Percentiles rank a stretch among this genome's conserved stretches.
These are phyloP conservation scores for Pyrenopolyporus hunteri DNA, from an alignment of 495 filamentous ascomycete genomes.

Conservation along the genomic window DNA sequence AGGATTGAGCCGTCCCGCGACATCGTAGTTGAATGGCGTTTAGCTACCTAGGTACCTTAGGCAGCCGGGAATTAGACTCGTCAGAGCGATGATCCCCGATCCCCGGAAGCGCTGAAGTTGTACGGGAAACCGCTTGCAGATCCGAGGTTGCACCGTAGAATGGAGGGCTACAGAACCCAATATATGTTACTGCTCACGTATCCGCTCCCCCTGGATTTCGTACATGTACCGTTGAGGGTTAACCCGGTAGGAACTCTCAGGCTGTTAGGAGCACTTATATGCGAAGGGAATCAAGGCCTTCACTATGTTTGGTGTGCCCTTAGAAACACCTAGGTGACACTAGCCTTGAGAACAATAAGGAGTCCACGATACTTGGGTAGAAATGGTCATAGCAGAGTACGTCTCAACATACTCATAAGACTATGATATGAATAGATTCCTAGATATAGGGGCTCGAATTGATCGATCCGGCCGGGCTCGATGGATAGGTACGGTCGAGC, in stretches of 20 bases:
- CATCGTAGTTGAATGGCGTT: slow-evolving; percentile 15
- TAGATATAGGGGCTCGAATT: too few relatives aligned
- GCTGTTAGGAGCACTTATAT: background rate
- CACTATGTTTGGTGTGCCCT: background rate
- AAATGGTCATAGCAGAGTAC: too few relatives aligned
- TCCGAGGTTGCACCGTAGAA: slow-evolving; percentile 1
- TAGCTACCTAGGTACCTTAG: too few relatives aligned
- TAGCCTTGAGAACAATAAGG: background rate
- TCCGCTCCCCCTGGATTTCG: slow-evolving; percentile 16
- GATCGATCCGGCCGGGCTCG: too few relatives aligned
- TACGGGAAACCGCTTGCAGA: background rate
- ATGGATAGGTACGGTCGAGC: too few relatives aligned
- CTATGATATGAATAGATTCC: too few relatives aligned
- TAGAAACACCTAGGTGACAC: background rate
- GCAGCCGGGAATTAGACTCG: background rate
- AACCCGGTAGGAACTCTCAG: slow-evolving; percentile 1
- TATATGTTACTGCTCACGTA: too few relatives aligned
- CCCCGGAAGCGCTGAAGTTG: background rate
- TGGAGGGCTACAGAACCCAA: slow-evolving; percentile 7
- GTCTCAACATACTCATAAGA: too few relatives aligned
- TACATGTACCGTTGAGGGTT: slow-evolving; percentile 6
- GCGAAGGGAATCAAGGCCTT: background rate
- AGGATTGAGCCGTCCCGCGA: background rate
- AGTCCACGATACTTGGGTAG: too few relatives aligned
- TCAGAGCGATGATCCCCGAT: background rate